These are phyloP conservation scores for Chrysopogon serrulatus DNA, from an alignment of 176 grass and related monocot species.

Conservation along the genomic window DNA sequence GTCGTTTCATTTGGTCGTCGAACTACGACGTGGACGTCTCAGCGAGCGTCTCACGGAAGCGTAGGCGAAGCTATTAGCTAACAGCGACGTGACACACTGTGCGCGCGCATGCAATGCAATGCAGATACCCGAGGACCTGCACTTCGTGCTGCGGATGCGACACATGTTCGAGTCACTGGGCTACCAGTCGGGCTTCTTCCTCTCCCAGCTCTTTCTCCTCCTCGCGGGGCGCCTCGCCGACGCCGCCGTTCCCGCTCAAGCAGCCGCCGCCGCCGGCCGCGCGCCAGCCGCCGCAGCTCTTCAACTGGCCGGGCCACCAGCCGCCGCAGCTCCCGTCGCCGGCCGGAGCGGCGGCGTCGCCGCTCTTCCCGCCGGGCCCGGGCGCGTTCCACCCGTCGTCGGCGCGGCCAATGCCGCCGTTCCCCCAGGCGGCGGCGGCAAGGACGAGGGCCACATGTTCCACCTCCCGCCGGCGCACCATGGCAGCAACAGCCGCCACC, in stretches of 20 bases:
- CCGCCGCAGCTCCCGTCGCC: slow-evolving; percentile 33
- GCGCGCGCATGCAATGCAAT: not conserved
- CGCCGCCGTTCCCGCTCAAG: slow-evolving; percentile 62
- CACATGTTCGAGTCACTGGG: slow-evolving; percentile 98
- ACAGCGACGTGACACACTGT: slow-evolving; percentile 1
- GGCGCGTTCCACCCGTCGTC: slow-evolving; percentile 40
- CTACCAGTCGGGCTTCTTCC: slow-evolving; percentile 98
- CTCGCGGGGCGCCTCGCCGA: slow-evolving; percentile 49
- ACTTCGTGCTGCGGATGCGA: slow-evolving; percentile 96
- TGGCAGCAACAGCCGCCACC: slow-evolving; percentile 6
- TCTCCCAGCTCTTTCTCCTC: slow-evolving; percentile 98
- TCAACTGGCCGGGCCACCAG: slow-evolving; percentile 41
- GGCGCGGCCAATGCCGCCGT: slow-evolving; percentile 12
- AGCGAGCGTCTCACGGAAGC: slow-evolving; percentile 1
- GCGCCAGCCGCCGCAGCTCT: slow-evolving; percentile 39
- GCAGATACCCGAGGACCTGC: slow-evolving; percentile 97
- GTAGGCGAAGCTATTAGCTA: not conserved
- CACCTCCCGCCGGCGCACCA: slow-evolving; percentile 48
- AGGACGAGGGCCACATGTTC: slow-evolving; percentile 48
- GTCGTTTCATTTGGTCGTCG: slow-evolving; percentile 16
- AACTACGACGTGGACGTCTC: slow-evolving; percentile 25
- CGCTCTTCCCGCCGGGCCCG: slow-evolving; percentile 29
- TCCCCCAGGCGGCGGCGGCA: not conserved
- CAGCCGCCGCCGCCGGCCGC: slow-evolving; percentile 32
- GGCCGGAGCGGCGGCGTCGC: slow-evolving; percentile 17